Evolutionary conservation across 495 filamentous ascomycete genomes (phyloP), one percentile per base, ranked within the genome.

Genomic region (Neurospora tetrasperma): DNA sequence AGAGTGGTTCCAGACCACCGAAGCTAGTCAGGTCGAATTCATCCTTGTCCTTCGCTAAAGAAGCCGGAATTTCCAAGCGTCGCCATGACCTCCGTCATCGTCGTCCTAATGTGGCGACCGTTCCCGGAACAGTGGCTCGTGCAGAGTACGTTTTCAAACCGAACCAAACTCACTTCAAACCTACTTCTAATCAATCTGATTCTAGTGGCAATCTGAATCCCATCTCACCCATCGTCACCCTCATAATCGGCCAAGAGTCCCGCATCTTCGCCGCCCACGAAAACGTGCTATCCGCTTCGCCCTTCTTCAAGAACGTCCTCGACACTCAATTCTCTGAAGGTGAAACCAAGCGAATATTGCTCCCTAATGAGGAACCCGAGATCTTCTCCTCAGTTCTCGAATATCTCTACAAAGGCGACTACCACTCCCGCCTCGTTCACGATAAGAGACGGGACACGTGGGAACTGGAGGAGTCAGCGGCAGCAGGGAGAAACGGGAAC

Each of bases 361-460:
- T 98, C 38, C 92, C 94, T 5, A 88, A 94, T 71, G 94, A 97
- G 81, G 88, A 93, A 76, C 92, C 94, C 18, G 93, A 96, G 79
- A 89, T 96, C 77, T 92, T 98, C 85, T 96, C 94, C 39, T 93
- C 91, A 23, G 85, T 98, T 20, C 89, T 98, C 69, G 94, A 97
- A 79, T 97, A 91, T 77, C 89, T 97, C 73, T 97, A 98, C 87
- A 94, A 86, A 82, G 94, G 92, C 75, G 94, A 97, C 80, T 98
- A 98, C 82, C 94, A 90, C 73, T 94, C 92, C 1, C 88, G 90
- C 20, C 82, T 95, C 27, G 75, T 90, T 31, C 90, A 92, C 82
- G 91, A 91, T 82, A 88, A 90, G 79, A 87, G 86, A 42, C 83
- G 84, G 38, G 87, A 89, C 78, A 85, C 86, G 48, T 93, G 90